Conservation (phyloP, 1,284 basidiomycete genomes). For the Cystobasidium slooffiae region DNA sequence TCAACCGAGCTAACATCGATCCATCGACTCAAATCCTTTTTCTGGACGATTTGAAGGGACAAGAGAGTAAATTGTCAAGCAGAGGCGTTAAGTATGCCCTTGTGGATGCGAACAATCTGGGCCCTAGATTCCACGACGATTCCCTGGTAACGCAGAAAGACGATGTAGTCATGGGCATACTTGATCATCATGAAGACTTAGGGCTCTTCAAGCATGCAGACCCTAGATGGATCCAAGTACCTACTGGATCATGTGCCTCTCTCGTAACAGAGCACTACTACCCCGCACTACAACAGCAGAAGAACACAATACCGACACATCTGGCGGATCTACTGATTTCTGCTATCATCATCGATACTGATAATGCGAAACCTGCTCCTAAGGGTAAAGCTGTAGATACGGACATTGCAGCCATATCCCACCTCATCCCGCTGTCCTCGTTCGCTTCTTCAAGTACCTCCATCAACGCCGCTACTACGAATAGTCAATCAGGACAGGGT, state of each 20-base stretch:
- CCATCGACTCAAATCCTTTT: conserved; percentile 63
- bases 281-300: conserved; percentile 54
- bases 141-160: conserved; percentile 49
- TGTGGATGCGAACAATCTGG: conserved; percentile 85
- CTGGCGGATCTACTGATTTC: conserved; percentile 77
- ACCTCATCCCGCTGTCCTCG: conserved; percentile 60
- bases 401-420: conserved; percentile 68
- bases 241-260: conserved; percentile 76
- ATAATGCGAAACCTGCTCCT: conserved; percentile 66
- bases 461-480: background rate
- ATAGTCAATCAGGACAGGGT: background rate
- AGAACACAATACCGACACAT: conserved; percentile 58
- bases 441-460: conserved; percentile 41
- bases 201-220: conserved; percentile 66
- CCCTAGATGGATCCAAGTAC: conserved; percentile 67
- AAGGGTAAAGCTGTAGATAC: conserved; percentile 69
- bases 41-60: conserved; percentile 56
- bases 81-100: conserved; percentile 70
- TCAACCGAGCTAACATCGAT: conserved; percentile 65
- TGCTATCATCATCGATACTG: conserved; percentile 81
- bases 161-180: conserved; percentile 69
- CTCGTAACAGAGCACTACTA: conserved; percentile 68
- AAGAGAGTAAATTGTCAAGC: conserved; percentile 23
- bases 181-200: conserved; percentile 96
- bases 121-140: conserved; percentile 60